These are phyloP conservation scores for Russula abietina DNA, from an alignment of 768 basidiomycete genomes.

Conservation along the genomic window DNA sequence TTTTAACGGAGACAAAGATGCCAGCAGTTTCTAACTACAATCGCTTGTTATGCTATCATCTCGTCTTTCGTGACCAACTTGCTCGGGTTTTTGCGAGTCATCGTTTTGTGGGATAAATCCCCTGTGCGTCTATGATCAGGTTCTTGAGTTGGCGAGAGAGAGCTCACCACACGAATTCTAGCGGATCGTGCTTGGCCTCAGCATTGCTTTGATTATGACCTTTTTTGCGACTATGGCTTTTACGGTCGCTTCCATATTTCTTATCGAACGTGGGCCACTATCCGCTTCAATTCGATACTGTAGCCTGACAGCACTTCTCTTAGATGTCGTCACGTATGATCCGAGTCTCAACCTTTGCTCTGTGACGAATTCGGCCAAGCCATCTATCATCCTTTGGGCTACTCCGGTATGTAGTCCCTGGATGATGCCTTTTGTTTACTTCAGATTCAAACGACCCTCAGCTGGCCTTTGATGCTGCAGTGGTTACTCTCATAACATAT, in stretches of 20 bases:
- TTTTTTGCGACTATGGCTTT: slow-evolving; percentile 26
- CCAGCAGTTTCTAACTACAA: slow-evolving; percentile 27
- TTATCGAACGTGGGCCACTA: not conserved
- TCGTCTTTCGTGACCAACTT: slow-evolving; percentile 33
- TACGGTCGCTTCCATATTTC: slow-evolving; percentile 21
- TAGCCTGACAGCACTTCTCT: not conserved
- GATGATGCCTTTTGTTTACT: not conserved
- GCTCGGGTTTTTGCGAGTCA: slow-evolving; percentile 33
- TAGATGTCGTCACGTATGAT: slow-evolving; percentile 30
- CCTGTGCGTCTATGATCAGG: slow-evolving; percentile 22
- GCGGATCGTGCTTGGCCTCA: slow-evolving; percentile 27
- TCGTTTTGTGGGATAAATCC: slow-evolving; percentile 35
- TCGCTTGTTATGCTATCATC: slow-evolving; percentile 27
- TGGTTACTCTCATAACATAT: slow-evolving; percentile 31
- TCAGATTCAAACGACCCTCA: slow-evolving; percentile 15
- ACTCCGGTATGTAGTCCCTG: slow-evolving; percentile 30
- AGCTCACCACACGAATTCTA: not conserved
- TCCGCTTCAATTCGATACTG: not conserved
- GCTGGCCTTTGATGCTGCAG: slow-evolving; percentile 34
- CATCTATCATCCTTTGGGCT: slow-evolving; percentile 31
- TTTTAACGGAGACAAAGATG: slow-evolving; percentile 28
- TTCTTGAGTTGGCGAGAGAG: not conserved
- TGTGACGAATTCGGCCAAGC: slow-evolving; percentile 22
- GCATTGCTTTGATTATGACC: slow-evolving; percentile 29
- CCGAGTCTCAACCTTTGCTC: slow-evolving; percentile 29